Conservation (phyloP, 257 asterid species). For the Przewalskia tangutica region DNA sequence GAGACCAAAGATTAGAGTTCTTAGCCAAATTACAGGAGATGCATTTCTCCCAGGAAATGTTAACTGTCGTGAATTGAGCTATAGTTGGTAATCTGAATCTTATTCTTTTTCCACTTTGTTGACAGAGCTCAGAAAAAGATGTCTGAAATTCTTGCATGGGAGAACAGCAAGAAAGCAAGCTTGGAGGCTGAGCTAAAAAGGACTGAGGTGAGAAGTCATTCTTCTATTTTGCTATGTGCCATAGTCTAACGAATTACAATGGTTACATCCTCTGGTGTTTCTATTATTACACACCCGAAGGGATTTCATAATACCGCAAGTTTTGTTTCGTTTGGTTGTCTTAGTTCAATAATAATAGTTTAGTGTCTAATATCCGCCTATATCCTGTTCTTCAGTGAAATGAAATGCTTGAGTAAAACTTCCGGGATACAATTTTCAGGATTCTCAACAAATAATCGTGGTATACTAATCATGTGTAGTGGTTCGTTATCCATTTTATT, state of each 20-base stretch:
- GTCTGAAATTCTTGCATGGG: constrained; percentile 72
- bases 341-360: neutral
- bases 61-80: neutral
- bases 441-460: neutral
- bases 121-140: constrained; percentile 71
- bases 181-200: constrained; percentile 81
- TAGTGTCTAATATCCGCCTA: neutral
- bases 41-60: neutral
- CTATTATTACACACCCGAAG: neutral
- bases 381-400: neutral
- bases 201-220: constrained; percentile 53
- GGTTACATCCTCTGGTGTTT: neutral
- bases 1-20: neutral
- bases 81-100: neutral
- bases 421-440: neutral
- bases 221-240: neutral
- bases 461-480: neutral
- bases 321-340: neutral
- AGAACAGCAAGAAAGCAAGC: constrained; percentile 84
- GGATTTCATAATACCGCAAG: neutral
- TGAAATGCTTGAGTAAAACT: neutral
- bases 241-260: neutral
- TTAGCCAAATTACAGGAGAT: neutral
- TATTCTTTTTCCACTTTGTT: neutral
- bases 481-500: neutral